phyloP scores from a whole-genome alignment of 2,329 filamentous ascomycete genomes.

The Cadophora gregata region DNA sequence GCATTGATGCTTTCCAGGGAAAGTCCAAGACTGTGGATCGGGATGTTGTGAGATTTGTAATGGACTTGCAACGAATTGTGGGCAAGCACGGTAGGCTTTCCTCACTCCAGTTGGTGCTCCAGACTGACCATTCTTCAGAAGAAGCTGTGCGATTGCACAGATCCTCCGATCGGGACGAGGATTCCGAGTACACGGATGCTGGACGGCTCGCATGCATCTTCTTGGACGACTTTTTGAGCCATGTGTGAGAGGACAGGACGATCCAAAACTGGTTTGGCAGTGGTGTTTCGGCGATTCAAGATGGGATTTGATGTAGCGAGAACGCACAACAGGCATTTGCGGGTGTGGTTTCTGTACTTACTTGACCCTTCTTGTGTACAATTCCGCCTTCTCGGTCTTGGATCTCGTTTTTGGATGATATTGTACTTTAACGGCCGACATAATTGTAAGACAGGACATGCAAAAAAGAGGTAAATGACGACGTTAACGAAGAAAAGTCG shows the following conservation, averaged over 20 bases:
- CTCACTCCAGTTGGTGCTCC: neutral
- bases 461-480: constrained; percentile 9
- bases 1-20: constrained; percentile 38
- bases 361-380: constrained; percentile 13
- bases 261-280: neutral
- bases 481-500: constrained; percentile 2
- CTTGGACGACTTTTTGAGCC: constrained; percentile 42
- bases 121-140: constrained; percentile 35
- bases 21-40: constrained; percentile 34
- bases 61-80: constrained; percentile 36
- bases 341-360: constrained; percentile 13
- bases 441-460: constrained; percentile 10
- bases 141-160: constrained; percentile 35
- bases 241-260: constrained; percentile 28
- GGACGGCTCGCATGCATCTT: constrained; percentile 42
- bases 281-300: constrained; percentile 6
- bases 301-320: neutral
- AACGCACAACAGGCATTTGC: constrained; percentile 2
- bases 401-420: neutral
- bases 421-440: constrained; percentile 5
- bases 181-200: constrained; percentile 37
- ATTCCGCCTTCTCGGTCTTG: neutral
- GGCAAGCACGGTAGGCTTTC: constrained; percentile 39
- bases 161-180: constrained; percentile 24
- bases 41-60: constrained; percentile 35